Conservation (phyloP, 2,329 filamentous ascomycete genomes). For the Aspergillus ochraceus region DNA sequence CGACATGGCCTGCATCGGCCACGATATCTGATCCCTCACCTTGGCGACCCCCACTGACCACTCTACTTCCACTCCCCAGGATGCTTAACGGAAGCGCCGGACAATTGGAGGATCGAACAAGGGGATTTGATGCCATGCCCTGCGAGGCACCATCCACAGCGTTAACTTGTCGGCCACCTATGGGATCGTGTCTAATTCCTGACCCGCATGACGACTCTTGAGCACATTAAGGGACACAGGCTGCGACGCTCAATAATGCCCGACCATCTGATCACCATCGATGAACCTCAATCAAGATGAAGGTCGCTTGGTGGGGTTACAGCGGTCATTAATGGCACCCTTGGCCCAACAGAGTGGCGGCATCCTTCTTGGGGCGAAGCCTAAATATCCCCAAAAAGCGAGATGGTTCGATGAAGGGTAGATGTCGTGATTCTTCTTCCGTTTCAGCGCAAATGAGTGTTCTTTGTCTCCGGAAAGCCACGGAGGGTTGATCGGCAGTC, state of each 20-base stretch:
- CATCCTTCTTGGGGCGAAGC: neutral
- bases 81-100: neutral
- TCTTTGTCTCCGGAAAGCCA: neutral
- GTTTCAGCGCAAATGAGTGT: neutral
- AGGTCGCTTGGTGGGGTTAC: neutral
- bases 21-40: neutral
- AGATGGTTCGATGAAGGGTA: neutral
- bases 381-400: neutral
- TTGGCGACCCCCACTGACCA: neutral
- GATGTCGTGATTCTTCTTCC: neutral
- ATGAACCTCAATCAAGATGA: neutral
- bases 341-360: neutral
- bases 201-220: neutral
- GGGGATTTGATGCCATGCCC: neutral
- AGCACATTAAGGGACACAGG: too few relatives aligned
- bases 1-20: neutral
- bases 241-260: too few relatives aligned
- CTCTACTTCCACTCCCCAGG: neutral
- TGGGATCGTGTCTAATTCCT: neutral
- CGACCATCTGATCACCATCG: too few relatives aligned
- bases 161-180: neutral
- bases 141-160: neutral
- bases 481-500: neutral
- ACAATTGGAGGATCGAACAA: neutral
- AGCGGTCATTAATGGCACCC: neutral